Evolutionary conservation across 192 early-diverging fungal species (phyloP).

Genomic region (Coemansia umbellata): DNA sequence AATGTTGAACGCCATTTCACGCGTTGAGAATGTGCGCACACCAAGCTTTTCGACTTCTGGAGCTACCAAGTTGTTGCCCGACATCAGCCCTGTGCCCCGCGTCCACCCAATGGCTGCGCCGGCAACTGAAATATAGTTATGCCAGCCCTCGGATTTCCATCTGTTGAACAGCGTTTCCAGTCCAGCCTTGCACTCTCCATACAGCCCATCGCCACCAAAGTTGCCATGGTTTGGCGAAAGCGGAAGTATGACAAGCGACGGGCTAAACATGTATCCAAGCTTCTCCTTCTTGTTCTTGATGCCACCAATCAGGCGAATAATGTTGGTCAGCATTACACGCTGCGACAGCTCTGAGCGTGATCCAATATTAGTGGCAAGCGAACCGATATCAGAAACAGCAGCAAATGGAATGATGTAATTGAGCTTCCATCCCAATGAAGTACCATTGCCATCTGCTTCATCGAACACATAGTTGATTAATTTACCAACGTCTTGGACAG

Average conservation of each 20-base stretch:
- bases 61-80: constrained; percentile 78
- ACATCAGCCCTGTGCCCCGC: constrained; percentile 92
- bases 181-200: constrained; percentile 88
- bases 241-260: constrained; percentile 80
- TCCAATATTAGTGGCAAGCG: constrained; percentile 76
- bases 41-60: constrained; percentile 80
- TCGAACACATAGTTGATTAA: constrained; percentile 81
- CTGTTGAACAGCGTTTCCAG: constrained; percentile 87
- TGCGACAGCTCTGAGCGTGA: constrained; percentile 86
- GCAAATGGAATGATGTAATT: constrained; percentile 94
- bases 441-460: constrained; percentile 16
- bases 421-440: constrained; percentile 81
- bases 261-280: constrained; percentile 63
- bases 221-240: constrained; percentile 94
- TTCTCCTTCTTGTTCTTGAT: constrained; percentile 80
- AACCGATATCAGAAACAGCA: constrained; percentile 81
- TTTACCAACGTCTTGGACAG: constrained; percentile 71
- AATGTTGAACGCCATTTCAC: constrained; percentile 94
- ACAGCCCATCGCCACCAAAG: constrained; percentile 90
- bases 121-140: constrained; percentile 76
- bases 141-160: constrained; percentile 88
- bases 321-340: constrained; percentile 90
- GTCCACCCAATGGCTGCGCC: constrained; percentile 96
- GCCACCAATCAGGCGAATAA: constrained; percentile 77
- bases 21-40: constrained; percentile 81